Evolutionary conservation across 2,329 filamentous ascomycete genomes (phyloP).

Genomic region (Cercospora brassicicola): DNA sequence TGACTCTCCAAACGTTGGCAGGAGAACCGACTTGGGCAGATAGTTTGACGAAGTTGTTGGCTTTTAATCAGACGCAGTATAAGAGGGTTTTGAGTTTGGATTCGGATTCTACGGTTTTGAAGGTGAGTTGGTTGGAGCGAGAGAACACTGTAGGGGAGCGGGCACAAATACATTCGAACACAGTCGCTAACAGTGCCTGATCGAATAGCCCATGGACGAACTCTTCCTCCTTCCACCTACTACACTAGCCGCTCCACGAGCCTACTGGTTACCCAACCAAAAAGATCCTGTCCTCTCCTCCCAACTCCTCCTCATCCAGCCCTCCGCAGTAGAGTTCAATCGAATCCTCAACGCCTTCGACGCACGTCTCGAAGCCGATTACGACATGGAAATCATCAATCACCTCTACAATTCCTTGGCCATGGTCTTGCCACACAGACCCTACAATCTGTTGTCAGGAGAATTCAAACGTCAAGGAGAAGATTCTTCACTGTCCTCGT

Average conservation of each 20-base stretch:
- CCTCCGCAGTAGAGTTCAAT: slow-evolving; percentile 43
- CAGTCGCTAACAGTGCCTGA: neutral
- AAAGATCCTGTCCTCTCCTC: slow-evolving; percentile 56
- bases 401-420: slow-evolving; percentile 59
- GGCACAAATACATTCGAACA: too few species aligned
- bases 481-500: neutral
- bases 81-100: slow-evolving; percentile 58
- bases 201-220: slow-evolving; percentile 57
- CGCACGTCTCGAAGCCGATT: slow-evolving; percentile 43
- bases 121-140: slow-evolving; percentile 37
- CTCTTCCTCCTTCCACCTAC: slow-evolving; percentile 64
- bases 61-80: slow-evolving; percentile 66
- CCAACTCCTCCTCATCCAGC: slow-evolving; percentile 61
- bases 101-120: slow-evolving; percentile 61
- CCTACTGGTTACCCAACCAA: slow-evolving; percentile 58
- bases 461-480: slow-evolving; percentile 59
- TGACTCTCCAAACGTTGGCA: slow-evolving; percentile 38
- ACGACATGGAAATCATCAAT: slow-evolving; percentile 70
- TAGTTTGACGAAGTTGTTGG: slow-evolving; percentile 66
- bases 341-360: slow-evolving; percentile 47
- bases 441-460: slow-evolving; percentile 61
- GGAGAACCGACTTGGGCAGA: slow-evolving; percentile 59
- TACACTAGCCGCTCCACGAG: slow-evolving; percentile 65
- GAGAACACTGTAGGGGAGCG: neutral
- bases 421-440: slow-evolving; percentile 63